phyloP scores from a whole-genome alignment of 1,284 basidiomycete species.

The Butyriboletus appendiculatus region DNA sequence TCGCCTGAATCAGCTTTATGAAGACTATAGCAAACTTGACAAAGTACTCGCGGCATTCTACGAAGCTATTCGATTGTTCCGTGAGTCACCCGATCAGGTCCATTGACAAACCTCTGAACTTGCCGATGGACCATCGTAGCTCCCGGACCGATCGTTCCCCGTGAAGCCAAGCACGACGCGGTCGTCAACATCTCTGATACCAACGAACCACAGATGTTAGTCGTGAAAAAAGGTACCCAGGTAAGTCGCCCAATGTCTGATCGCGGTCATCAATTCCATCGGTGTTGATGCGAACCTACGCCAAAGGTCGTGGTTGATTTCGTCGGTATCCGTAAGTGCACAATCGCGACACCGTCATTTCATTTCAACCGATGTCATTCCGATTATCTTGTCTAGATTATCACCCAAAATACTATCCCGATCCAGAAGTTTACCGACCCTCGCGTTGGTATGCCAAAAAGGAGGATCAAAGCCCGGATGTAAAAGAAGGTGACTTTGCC shows the following conservation, averaged over 20 bases:
- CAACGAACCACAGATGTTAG: not conserved
- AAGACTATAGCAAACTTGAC: slow-evolving; percentile 2
- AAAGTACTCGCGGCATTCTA: not conserved
- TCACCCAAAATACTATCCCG: not conserved
- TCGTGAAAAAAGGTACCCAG: not conserved
- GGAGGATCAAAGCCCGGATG: not conserved
- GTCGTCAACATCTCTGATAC: not conserved
- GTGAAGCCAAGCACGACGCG: not conserved
- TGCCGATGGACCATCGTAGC: not conserved
- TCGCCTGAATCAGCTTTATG: not conserved
- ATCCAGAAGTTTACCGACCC: not conserved
- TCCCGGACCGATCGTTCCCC: not conserved
- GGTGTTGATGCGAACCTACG: not conserved
- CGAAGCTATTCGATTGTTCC: not conserved
- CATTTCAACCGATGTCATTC: not conserved
- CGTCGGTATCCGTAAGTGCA: not conserved
- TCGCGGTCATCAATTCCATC: not conserved
- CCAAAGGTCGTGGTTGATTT: not conserved
- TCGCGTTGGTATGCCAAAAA: not conserved
- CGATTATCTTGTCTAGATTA: not conserved
- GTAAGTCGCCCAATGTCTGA: not conserved
- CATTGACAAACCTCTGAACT: not conserved
- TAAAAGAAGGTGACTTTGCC: not conserved
- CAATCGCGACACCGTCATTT: too few relatives aligned
- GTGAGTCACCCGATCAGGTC: not conserved